Evolutionary conservation across 164 flowering plant species (phyloP), one percentile per base, ranked within the genome.

Genomic region (Cinnamomum chago): DNA sequence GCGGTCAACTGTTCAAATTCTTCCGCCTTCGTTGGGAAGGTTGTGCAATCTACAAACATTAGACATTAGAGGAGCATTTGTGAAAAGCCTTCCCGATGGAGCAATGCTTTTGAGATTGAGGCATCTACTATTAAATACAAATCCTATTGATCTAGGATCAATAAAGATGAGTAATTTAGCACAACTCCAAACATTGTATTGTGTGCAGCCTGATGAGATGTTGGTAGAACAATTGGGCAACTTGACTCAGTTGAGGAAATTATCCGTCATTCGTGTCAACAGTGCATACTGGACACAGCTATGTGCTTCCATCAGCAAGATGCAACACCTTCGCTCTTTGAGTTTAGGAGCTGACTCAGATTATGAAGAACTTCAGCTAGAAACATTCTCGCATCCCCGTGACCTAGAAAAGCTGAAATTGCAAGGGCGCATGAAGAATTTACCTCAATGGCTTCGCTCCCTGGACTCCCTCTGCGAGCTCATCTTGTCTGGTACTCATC

Each of bases 11-110:
- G 47, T 77, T 15, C 2, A 50, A 22, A 52, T 58, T 12, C 68
- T 77, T 9, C 76, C 79, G 0, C 10, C 11, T 40, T 72, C 76
- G 12, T 0, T 77, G 10, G 11, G 50, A 12, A 77, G 67, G 2
- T 27, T 77, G 22, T 50, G 50, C 2, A 62, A 47, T 25, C 18
- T 77, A 22, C 76, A 77, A n/a, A 77, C 79, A 9, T 68, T 77
- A 18, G 72, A 77, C 67, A 15, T 68, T 25, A n/a, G 79, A 13
- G 47, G 28, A 3, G 65, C 74, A 28, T 1, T 2, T 1, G 40
- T 75, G 50, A 2, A 67, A 20, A 52, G 71, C 27, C 23, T 74
- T 11, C 76, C 76, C 1, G 18, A 0, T 50, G 28, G 65, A 66
- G 64, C 20, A 23, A 75, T 3, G 40, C 3, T 50, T 17, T 20